phyloP scores from a whole-genome alignment of 2,329 filamentous ascomycete genomes.

The Myotisia sp. region DNA sequence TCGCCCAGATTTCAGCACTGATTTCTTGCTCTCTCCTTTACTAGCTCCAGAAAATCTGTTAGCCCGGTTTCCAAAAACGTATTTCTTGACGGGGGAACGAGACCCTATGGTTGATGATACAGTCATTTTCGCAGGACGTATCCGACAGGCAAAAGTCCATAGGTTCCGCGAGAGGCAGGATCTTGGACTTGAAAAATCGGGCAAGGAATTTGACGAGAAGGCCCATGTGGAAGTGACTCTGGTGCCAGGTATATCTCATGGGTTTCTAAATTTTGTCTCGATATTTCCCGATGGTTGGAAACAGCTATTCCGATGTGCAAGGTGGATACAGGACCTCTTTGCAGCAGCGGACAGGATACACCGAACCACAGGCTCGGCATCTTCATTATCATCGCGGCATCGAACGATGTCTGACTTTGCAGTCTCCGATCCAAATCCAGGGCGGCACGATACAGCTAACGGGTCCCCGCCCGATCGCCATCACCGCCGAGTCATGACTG shows the following conservation, averaged over 20 bases:
- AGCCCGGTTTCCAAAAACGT: constrained; percentile 80
- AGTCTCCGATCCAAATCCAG: background rate
- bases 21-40: constrained; percentile 81
- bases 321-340: constrained; percentile 74
- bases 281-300: constrained; percentile 85
- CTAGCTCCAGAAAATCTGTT: constrained; percentile 75
- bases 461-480: constrained; percentile 16
- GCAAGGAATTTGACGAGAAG: constrained; percentile 52
- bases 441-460: background rate
- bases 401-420: background rate
- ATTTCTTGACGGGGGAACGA: constrained; percentile 85
- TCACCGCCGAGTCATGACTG: constrained; percentile 32
- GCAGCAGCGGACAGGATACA: constrained; percentile 34
- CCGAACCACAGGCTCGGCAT: constrained; percentile 18
- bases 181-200: constrained; percentile 38
- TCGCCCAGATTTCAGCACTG: constrained; percentile 78
- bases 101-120: constrained; percentile 95
- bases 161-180: constrained; percentile 43
- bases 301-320: constrained; percentile 61
- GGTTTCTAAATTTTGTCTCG: constrained; percentile 80
- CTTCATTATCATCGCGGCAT: constrained; percentile 8
- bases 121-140: constrained; percentile 78
- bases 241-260: constrained; percentile 80
- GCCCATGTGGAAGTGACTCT: constrained; percentile 69
- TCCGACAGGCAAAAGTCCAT: constrained; percentile 62